phyloP scores from a whole-genome alignment of 2,329 filamentous ascomycete genomes.

The Phoma sp. region DNA sequence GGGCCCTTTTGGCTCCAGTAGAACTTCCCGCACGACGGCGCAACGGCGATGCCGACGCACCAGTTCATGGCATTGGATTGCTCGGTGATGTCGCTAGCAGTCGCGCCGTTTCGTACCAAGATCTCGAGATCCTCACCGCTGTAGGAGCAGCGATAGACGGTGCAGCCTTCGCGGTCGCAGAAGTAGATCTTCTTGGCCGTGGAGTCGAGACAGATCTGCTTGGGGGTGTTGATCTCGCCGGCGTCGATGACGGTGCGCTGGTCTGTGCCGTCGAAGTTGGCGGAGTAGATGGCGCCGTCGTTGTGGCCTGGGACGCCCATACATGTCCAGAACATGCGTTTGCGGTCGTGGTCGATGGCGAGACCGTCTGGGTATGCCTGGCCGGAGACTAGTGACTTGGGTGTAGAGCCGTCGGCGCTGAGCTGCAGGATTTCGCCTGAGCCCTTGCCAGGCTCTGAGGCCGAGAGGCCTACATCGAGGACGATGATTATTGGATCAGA shows the following conservation, averaged over 20 bases:
- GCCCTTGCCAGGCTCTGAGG: conserved; percentile 6
- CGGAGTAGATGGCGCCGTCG: conserved; percentile 55
- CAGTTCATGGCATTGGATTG: conserved; percentile 52
- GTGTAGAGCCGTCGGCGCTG: conserved; percentile 13
- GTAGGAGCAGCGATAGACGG: conserved; percentile 40
- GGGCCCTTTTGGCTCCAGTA: conserved; percentile 69
- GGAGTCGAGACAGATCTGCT: conserved; percentile 47
- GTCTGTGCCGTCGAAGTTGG: conserved; percentile 60
- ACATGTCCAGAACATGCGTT: conserved; percentile 42
- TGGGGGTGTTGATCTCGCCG: conserved; percentile 55
- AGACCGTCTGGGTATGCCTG: conserved; percentile 44
- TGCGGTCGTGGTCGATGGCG: conserved; percentile 25
- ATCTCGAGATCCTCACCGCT: conserved; percentile 17
- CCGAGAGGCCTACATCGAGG: conserved; percentile 20
- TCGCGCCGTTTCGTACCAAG: conserved; percentile 14
- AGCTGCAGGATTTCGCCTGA: conserved; percentile 24
- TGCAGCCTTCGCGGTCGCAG: conserved; percentile 55
- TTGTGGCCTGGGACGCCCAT: conserved; percentile 31
- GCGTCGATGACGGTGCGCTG: conserved; percentile 53
- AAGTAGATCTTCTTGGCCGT: conserved; percentile 45
- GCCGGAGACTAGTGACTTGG: conserved; percentile 7
- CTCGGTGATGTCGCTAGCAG: neutral
- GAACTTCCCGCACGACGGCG: conserved; percentile 53
- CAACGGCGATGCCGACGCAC: conserved; percentile 65
- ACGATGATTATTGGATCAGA: conserved; percentile 12